Evolutionary conservation across 2,329 filamentous ascomycete genomes (phyloP), one percentile per base, ranked within the genome.

Genomic region (Ophiostoma populinum): DNA sequence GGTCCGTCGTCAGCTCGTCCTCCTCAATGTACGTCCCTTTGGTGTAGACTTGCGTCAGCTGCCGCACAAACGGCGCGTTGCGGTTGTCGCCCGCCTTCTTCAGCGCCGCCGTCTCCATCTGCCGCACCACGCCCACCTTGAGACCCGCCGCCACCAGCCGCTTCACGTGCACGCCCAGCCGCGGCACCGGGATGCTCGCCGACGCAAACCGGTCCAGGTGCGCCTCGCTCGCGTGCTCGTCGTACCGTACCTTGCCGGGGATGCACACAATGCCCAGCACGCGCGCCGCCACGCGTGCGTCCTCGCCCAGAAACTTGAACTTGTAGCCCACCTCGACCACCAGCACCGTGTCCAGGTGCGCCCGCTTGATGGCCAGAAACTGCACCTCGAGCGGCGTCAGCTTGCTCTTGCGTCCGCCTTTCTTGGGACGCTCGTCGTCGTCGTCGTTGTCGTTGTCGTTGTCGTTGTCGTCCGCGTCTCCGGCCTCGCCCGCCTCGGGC

Each of bases 1-100:
- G 61, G 48, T 37, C 58, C 46, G 49, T 51, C 36, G 61, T 58
- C 5, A 93, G 56, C 18, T 82, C 82, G 42, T 90, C 87, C 8
- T 98, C 90, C 49, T 95, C 90, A 38, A 98, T 78, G 47, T 95
- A 98, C 3, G 90, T 98, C 28, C 86, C 90, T 54, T 95, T 98
- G 7, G 90, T 98, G 56, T 98, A 98, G 6, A 98, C 65, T 49
- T 92, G 94, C 12, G 90, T 95, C 47, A 98, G 72, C 48, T 92
- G 90, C 24, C 90, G 75, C 24, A 83, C 71, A 47, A 98, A 98
- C 0, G 90, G 86, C 0, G 85, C 71, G 50, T 93, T 94, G 39
- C 82, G 74, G 54, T 95, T 98, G 51, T 93, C 85, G 29, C 90
- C 87, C 1, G 75, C 90, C 43, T 92, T 92, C 53, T 98, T 98